A percentile compares a stretch with the other conserved stretches of the same genome.
Conservation (phyloP, 441 rosid species). For the Euphorbia corollata region DNA sequence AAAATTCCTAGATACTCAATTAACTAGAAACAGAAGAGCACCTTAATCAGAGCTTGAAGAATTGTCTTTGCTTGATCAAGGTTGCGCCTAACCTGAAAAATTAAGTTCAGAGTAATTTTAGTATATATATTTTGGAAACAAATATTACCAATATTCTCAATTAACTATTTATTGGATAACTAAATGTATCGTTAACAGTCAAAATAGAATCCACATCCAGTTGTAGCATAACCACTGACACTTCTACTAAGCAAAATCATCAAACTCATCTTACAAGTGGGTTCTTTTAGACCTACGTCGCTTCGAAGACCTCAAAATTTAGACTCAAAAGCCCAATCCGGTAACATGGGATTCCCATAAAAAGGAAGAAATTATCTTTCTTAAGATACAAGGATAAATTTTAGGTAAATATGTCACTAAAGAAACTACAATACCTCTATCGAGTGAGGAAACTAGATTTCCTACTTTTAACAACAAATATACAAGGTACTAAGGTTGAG, state of each 20-base stretch:
- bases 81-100: constrained; percentile 85
- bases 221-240: not conserved
- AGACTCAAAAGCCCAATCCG: too few relatives aligned
- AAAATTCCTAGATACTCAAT: constrained; percentile 2
- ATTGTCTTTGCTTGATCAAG: constrained; percentile 89
- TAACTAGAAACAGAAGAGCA: constrained; percentile 25
- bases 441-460: too few relatives aligned
- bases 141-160: not conserved
- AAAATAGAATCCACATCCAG: not conserved
- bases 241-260: not conserved
- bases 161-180: constrained; percentile 1
- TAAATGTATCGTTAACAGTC: not conserved
- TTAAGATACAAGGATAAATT: too few relatives aligned
- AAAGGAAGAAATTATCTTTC: too few relatives aligned
- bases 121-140: constrained; percentile 6
- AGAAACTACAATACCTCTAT: too few relatives aligned
- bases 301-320: too few relatives aligned
- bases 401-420: too few relatives aligned
- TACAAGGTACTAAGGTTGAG: not conserved
- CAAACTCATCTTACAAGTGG: too few relatives aligned
- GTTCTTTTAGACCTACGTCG: too few relatives aligned
- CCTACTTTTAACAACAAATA: not conserved
- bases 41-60: constrained; percentile 86
- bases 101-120: constrained; percentile 12
- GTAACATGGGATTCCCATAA: too few relatives aligned